Percentiles rank a stretch among this genome's conserved stretches.
phyloP scores from a whole-genome alignment of 2,329 filamentous ascomycete genomes.

The Tolypocladium tundrense region DNA sequence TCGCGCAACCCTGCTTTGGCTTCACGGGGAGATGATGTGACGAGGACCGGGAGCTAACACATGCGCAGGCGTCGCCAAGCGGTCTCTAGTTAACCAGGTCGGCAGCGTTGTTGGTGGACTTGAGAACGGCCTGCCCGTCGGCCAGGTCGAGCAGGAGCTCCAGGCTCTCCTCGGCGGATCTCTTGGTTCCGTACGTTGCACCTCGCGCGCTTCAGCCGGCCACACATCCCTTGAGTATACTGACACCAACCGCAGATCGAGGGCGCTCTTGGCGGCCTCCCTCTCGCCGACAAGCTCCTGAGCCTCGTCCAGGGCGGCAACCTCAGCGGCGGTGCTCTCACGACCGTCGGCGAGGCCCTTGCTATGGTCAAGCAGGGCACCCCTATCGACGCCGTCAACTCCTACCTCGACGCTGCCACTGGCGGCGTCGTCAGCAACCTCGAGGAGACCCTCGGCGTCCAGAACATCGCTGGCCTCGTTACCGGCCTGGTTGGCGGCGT shows the following conservation, averaged over 20 bases:
- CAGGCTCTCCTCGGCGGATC: conserved; percentile 7
- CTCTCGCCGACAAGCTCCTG: conserved; percentile 12
- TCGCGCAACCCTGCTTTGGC: not conserved
- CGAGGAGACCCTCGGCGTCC: conserved; percentile 9
- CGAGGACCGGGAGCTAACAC: not conserved
- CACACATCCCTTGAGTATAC: not conserved
- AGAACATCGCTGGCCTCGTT: conserved; percentile 6
- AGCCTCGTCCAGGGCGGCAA: conserved; percentile 7
- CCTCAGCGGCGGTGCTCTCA: conserved; percentile 5
- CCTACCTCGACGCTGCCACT: conserved; percentile 10
- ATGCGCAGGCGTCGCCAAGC: not conserved
- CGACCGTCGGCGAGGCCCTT: conserved; percentile 13
- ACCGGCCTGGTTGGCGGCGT: conserved; percentile 3
- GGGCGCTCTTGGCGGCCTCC: conserved; percentile 8
- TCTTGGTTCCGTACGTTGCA: not conserved
- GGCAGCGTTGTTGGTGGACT: conserved; percentile 6
- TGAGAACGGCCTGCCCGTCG: conserved; percentile 6
- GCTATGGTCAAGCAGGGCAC: conserved; percentile 11
- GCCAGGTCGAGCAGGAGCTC: conserved; percentile 10
- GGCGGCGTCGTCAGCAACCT: conserved; percentile 8
- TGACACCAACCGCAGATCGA: conserved; percentile 5
- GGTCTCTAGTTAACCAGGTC: conserved; percentile 8
- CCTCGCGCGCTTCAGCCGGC: not conserved
- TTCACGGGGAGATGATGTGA: not conserved
- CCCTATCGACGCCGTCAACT: conserved; percentile 9